Percentiles rank a stretch among this genome's conserved stretches.
Evolutionary conservation across 2,329 filamentous ascomycete genomes (phyloP).

Genomic region (Ophiostoma piceae): DNA sequence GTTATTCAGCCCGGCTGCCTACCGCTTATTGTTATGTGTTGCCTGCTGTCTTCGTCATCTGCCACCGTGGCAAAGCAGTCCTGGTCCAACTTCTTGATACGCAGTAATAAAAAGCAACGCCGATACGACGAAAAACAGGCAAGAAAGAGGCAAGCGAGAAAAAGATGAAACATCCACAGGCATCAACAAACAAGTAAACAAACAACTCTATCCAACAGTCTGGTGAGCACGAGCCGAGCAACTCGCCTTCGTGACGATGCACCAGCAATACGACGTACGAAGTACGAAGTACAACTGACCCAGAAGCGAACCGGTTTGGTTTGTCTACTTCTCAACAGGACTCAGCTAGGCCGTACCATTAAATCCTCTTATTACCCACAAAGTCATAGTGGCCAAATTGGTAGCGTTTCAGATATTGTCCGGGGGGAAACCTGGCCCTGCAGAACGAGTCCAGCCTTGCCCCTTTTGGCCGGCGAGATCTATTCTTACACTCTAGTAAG

Average conservation of each 20-base stretch:
- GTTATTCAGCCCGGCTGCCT: neutral
- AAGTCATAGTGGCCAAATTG: slow-evolving; percentile 22
- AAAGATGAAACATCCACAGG: neutral
- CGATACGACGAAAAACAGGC: neutral
- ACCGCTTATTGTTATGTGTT: neutral
- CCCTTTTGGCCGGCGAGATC: slow-evolving; percentile 5
- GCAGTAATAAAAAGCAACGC: neutral
- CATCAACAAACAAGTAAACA: slow-evolving; percentile 4
- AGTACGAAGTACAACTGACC: neutral
- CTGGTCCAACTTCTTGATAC: neutral
- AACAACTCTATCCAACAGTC: neutral
- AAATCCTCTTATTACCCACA: slow-evolving; percentile 6
- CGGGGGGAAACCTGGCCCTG: slow-evolving; percentile 19
- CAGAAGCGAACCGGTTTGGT: neutral
- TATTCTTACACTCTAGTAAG: neutral
- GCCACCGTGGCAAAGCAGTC: neutral
- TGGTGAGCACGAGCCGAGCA: neutral
- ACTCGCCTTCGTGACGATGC: neutral
- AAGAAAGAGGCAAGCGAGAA: neutral
- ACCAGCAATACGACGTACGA: neutral
- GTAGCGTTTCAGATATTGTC: slow-evolving; percentile 23
- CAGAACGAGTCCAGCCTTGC: slow-evolving; percentile 1
- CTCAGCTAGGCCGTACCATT: neutral
- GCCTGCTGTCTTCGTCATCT: neutral
- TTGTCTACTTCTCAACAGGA: neutral